These are phyloP conservation scores for Eimeria falciformis DNA, from an alignment of 169 alveolate species.

Conservation along the genomic window DNA sequence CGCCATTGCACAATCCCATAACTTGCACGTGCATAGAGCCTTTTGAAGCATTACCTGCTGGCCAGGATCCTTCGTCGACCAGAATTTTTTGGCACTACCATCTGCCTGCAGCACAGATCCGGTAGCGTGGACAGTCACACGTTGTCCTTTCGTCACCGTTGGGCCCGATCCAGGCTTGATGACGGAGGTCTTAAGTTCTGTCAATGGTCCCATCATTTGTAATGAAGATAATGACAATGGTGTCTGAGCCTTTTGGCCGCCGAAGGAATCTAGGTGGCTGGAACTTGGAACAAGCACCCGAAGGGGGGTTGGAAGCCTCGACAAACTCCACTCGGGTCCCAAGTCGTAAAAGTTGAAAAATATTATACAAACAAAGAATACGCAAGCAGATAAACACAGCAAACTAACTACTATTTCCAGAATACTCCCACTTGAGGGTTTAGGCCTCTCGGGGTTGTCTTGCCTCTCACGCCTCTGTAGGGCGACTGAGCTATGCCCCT, in stretches of 20 bases:
- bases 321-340: neutral
- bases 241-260: neutral
- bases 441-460: too few species aligned
- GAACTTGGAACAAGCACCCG: neutral
- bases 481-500: too few species aligned
- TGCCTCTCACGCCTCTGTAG: too few species aligned
- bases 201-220: slow-evolving; percentile 33
- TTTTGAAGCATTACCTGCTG: slow-evolving; percentile 76
- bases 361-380: neutral
- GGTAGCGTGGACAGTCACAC: slow-evolving; percentile 74
- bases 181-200: slow-evolving; percentile 34
- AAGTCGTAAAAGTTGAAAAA: neutral
- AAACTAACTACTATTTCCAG: neutral
- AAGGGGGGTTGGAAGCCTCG: neutral
- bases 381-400: neutral
- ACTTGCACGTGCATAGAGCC: too few species aligned
- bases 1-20: too few species aligned
- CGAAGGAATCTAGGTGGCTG: neutral
- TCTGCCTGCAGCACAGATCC: slow-evolving; percentile 54
- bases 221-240: neutral
- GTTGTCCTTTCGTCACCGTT: slow-evolving; percentile 35
- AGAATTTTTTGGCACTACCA: slow-evolving; percentile 55
- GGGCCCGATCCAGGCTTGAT: slow-evolving; percentile 62
- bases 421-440: neutral
- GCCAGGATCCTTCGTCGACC: slow-evolving; percentile 77